Percentiles rank a stretch among this genome's conserved stretches.
Conservation (phyloP, 257 asterid species). For the Thymus mandschuricus region DNA sequence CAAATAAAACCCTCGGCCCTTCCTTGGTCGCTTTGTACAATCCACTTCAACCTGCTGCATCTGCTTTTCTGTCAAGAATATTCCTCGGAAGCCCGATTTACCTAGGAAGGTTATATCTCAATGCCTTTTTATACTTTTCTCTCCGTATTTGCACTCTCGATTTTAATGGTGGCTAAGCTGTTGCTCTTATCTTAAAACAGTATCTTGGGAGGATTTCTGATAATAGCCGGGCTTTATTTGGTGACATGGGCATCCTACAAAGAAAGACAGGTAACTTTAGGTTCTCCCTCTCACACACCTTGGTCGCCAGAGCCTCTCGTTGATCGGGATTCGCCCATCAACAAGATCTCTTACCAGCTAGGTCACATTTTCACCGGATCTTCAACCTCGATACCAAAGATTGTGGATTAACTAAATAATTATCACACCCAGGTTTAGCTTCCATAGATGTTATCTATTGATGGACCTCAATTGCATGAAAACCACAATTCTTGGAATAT, state of each 20-base stretch:
- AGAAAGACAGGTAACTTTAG: conserved; percentile 49
- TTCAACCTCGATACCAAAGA: conserved; percentile 57
- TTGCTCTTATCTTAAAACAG: conserved; percentile 45
- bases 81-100: conserved; percentile 96
- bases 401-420: conserved; percentile 44
- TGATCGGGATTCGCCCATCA: conserved; percentile 46
- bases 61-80: conserved; percentile 78
- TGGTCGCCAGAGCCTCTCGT: conserved; percentile 56
- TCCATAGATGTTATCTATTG: conserved; percentile 5
- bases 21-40: conserved; percentile 85
- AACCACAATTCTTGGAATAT: conserved; percentile 23
- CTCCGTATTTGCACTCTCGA: neutral
- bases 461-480: conserved; percentile 18
- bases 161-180: conserved; percentile 24
- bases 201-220: conserved; percentile 80
- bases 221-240: conserved; percentile 85
- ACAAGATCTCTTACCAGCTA: conserved; percentile 56
- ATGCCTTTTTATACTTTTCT: neutral
- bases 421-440: conserved; percentile 17
- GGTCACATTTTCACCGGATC: conserved; percentile 65
- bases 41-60: conserved; percentile 92
- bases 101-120: conserved; percentile 76
- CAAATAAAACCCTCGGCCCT: conserved; percentile 88
- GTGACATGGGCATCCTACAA: conserved; percentile 91
- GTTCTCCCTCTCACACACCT: conserved; percentile 38